Base-by-base conservation (phyloP, 768 basidiomycete genomes). In the Russula abietina region DNA sequence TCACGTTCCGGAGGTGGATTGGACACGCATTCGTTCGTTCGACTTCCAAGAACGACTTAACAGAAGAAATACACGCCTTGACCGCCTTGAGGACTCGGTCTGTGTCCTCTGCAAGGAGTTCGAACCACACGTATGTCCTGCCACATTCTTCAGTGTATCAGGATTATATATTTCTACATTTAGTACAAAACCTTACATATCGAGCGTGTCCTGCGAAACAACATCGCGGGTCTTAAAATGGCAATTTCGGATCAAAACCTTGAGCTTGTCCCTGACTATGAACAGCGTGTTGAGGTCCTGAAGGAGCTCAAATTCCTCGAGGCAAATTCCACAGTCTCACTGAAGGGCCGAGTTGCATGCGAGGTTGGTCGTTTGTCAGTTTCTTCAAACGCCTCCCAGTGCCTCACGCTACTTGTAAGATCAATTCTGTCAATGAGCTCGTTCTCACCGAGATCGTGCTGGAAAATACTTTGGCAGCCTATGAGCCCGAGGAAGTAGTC, bases 311-410 rank as follows among this genome's bases (percentile, higher is more conserved):
- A 90, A 65, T 97, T 98, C 72, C 91, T 99, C 69, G 89, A 98
- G 71, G 91, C 95, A 62, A 93, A 98, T 69, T 89, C 92, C 36
- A 99, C 96, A 0, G 94, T 99, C 3, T 81, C 92, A 33, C 80
- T 99, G 55, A 99, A 99, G 73, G 97, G 97, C 19, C 85, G 97
- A 54, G 97, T 99, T 17, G 97, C 97, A 36, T 99, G 97, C 78
- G 97, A 99, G 80, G 95, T 94, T 62, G 56, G 76, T 71, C 60
- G 41, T 19, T 16, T 4, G 55, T 28, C 32, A 1, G 16, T 41
- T 52, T 24, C 38, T 38, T 24, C 50, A 36, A 24, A 11, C 17
- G 9, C 39, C 19, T 11, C 16, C 5, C 24, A n/a, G n/a, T n/a
- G 9, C 33, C 8, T 43, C 53, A 60, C 38, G 36, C 36, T 22